A percentile compares a stretch with the other conserved stretches of the same genome.
Conservation (phyloP, 169 alveolate genomes). For the Eimeria acervulina region DNA sequence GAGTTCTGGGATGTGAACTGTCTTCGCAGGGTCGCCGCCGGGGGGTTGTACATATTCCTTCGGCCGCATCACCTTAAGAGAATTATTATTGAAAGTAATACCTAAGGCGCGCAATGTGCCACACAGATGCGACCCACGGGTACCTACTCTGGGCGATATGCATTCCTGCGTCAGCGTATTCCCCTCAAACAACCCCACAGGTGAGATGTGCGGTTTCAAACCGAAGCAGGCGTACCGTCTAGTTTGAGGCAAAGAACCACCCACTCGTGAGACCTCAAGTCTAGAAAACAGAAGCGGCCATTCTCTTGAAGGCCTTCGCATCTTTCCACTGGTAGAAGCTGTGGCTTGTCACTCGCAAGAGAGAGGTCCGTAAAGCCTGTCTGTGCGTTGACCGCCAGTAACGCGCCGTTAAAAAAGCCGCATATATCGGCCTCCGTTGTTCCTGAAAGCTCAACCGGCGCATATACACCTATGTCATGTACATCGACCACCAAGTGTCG, state of each 20-base stretch:
- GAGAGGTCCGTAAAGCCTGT: slow-evolving; percentile 74
- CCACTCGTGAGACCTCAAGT: slow-evolving; percentile 89
- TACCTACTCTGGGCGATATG: not conserved
- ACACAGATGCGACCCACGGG: slow-evolving; percentile 7
- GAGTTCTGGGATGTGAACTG: slow-evolving; percentile 78
- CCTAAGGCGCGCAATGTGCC: slow-evolving; percentile 65
- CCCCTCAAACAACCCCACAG: not conserved
- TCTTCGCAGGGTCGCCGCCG: slow-evolving; percentile 89
- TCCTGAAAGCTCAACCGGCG: slow-evolving; percentile 62
- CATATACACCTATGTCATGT: not conserved
- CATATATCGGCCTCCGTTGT: slow-evolving; percentile 84
- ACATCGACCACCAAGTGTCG: not conserved
- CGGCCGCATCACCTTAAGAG: slow-evolving; percentile 90
- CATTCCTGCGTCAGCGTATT: not conserved
- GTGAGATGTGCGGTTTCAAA: not conserved
- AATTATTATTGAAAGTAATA: slow-evolving; percentile 89
- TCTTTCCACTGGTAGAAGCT: slow-evolving; percentile 82
- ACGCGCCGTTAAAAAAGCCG: slow-evolving; percentile 85
- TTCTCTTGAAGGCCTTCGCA: slow-evolving; percentile 84
- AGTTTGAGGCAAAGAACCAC: slow-evolving; percentile 90
- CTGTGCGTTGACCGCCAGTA: slow-evolving; percentile 83
- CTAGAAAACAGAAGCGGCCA: slow-evolving; percentile 90
- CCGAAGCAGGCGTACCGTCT: slow-evolving; percentile 86
- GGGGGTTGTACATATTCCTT: slow-evolving; percentile 91
- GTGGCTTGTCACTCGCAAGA: slow-evolving; percentile 71